Base-by-base conservation (phyloP, 2,329 filamentous ascomycete species). In the Botrytis deweyae region DNA sequence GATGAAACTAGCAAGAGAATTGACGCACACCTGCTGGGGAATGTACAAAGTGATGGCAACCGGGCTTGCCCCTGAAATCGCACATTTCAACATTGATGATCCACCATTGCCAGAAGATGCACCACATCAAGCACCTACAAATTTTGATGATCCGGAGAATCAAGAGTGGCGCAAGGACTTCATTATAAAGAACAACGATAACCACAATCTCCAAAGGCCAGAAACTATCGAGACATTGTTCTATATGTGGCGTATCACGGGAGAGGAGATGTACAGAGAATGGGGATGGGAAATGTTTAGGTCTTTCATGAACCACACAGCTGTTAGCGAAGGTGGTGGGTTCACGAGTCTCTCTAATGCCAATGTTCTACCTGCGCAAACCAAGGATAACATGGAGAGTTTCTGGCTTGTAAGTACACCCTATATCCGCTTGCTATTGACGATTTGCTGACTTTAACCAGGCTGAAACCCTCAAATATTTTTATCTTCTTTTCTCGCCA, bases 281-380 rank as follows among this genome's bases (percentile, higher is more conserved):
- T 98, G 95, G 95, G 96, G 96, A 22, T 99, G 96, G 96, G 92
- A 97, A 78, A 98, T 99, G 91, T 99, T 99, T 85, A 91, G 93
- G 81, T 90, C 92, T 0, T 99, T 99, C 81, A 87, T 95, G 83
- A 91, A 94, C 79, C 88, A 97, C 83, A 97, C 93, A 0, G 89
- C 92, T 10, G 92, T 97, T 3, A 87, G 89, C 62, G 91, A 95
- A 58, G 90, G 90, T 55, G 90, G 90, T 58, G 94, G 94, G 0
- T 98, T 97, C 81, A 94, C 93, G 1, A 95, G 92, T 77, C 86
- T 98, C 75, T 87, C 87, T 29, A 89, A 97, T 80, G 95, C 94
- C 40, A 90, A 91, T 77, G 83, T 84, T 8, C 83, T 96, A 16
- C 94, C 95, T 33, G 90, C 94, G 0, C 82, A 85, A 22, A 85